Conservation (phyloP, 2,329 filamentous ascomycete genomes). For the Paradendryphiella salina region DNA sequence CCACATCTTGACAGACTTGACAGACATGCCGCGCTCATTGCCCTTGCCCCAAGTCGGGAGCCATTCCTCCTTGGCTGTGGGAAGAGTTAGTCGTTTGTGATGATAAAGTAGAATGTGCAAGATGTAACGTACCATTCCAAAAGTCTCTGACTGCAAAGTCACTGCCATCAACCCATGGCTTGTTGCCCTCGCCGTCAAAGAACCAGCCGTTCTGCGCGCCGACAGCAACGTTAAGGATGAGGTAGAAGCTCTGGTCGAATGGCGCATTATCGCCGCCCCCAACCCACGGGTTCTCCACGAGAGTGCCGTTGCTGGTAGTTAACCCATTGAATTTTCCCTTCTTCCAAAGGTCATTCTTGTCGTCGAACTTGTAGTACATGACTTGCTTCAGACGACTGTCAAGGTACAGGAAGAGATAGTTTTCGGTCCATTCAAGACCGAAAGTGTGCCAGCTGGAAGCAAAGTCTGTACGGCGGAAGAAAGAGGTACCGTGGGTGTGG, state of each 20-base stretch:
- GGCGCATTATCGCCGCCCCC: slow-evolving; percentile 67
- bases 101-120: neutral
- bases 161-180: slow-evolving; percentile 65
- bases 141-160: slow-evolving; percentile 29
- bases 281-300: slow-evolving; percentile 65
- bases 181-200: slow-evolving; percentile 64
- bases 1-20: slow-evolving; percentile 65
- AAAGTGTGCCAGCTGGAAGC: slow-evolving; percentile 70
- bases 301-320: slow-evolving; percentile 65
- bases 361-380: slow-evolving; percentile 70
- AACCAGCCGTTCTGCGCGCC: slow-evolving; percentile 84
- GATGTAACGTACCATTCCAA: slow-evolving; percentile 25
- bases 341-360: slow-evolving; percentile 60
- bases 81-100: slow-evolving; percentile 63
- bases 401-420: slow-evolving; percentile 83
- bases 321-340: slow-evolving; percentile 66
- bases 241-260: slow-evolving; percentile 74
- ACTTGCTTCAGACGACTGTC: slow-evolving; percentile 77
- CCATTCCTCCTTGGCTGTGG: slow-evolving; percentile 61
- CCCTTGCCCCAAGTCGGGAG: slow-evolving; percentile 67
- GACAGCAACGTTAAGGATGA: slow-evolving; percentile 75
- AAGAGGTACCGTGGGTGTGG: slow-evolving; percentile 24
- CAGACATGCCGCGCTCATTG: slow-evolving; percentile 62
- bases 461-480: slow-evolving; percentile 70
- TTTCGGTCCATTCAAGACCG: slow-evolving; percentile 71